Conservation (phyloP, 805 yeast species). For the Wickerhamiella vanderwaltii region DNA sequence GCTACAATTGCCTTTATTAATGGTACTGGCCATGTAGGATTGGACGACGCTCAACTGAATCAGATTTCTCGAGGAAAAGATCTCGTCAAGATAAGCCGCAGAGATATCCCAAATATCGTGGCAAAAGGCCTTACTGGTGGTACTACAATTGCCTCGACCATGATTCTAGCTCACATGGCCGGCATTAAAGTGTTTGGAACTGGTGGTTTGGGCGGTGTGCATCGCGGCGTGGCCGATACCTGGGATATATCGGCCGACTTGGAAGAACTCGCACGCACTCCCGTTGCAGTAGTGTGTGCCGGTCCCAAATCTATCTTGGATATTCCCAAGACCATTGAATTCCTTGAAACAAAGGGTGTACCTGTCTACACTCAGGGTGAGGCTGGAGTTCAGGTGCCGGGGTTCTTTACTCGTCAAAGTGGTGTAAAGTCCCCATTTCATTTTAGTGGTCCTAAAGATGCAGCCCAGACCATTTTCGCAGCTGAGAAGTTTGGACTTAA, state of each 20-base stretch:
- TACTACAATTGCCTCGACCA: constrained; percentile 80
- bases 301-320: constrained; percentile 85
- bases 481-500: constrained; percentile 39
- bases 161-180: constrained; percentile 63
- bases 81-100: constrained; percentile 55
- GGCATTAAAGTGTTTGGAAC: constrained; percentile 83
- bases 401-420: constrained; percentile 68
- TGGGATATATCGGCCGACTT: constrained; percentile 82
- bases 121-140: constrained; percentile 61
- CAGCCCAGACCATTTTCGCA: constrained; percentile 46
- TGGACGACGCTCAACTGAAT: constrained; percentile 37
- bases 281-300: constrained; percentile 82
- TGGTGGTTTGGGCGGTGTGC: constrained; percentile 91
- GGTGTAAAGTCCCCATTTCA: constrained; percentile 60
- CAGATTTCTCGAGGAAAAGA: constrained; percentile 33
- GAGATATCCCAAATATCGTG: constrained; percentile 68
- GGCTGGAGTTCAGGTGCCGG: constrained; percentile 50
- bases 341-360: constrained; percentile 82
- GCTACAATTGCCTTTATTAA: constrained; percentile 72
- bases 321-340: constrained; percentile 69
- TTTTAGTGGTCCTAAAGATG: constrained; percentile 40
- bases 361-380: constrained; percentile 61
- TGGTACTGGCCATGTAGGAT: constrained; percentile 65
- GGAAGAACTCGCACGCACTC: constrained; percentile 71
- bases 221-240: constrained; percentile 58